Conservation (phyloP, 257 asterid species). For the Solanum tacnaense region DNA sequence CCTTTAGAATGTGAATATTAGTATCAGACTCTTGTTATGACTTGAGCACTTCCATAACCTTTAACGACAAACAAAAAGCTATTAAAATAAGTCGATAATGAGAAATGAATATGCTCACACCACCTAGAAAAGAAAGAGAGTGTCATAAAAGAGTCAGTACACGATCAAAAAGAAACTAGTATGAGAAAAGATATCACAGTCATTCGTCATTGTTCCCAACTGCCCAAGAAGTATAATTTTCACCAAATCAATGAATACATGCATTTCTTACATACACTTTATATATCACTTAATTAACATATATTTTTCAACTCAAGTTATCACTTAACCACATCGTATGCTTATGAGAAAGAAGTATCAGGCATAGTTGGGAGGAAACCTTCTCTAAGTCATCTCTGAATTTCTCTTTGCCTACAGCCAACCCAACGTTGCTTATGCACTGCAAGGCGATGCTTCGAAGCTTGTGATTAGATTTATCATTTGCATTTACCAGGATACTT, state of each 20-base stretch:
- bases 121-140: too few relatives aligned
- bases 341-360: neutral
- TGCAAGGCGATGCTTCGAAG: neutral
- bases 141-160: too few relatives aligned
- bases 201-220: neutral
- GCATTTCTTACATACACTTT: neutral
- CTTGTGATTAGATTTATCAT: neutral
- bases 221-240: neutral
- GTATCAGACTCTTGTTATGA: slow-evolving; percentile 67
- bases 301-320: neutral
- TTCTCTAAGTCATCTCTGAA: slow-evolving; percentile 80
- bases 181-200: neutral
- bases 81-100: neutral
- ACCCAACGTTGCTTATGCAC: neutral
- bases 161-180: too few relatives aligned
- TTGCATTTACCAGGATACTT: neutral
- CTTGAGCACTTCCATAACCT: slow-evolving; percentile 91
- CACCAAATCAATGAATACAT: too few relatives aligned
- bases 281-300: neutral
- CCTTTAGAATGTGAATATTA: slow-evolving; percentile 73
- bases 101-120: neutral
- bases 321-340: neutral
- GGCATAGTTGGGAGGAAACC: slow-evolving; percentile 17
- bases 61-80: neutral
- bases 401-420: slow-evolving; percentile 88